A percentile compares a stretch with the other conserved stretches of the same genome.
Evolutionary conservation across 176 grass and related monocot genomes (phyloP).

Genomic region (Raddia distichophylla): DNA sequence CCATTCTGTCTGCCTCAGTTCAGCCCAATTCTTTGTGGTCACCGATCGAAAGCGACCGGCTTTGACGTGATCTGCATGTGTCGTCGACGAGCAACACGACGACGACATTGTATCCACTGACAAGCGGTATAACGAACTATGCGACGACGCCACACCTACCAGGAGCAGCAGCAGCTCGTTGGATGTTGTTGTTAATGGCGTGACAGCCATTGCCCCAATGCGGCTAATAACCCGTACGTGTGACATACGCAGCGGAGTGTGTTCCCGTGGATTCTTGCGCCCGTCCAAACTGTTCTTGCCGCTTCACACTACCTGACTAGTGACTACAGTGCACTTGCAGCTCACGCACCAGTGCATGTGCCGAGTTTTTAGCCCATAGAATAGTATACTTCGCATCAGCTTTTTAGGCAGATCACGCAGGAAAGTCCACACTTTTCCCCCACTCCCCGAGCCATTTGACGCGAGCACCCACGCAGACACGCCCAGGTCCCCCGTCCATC

Average conservation of each 20-base stretch:
- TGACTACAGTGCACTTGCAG: too few relatives aligned
- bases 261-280: background rate
- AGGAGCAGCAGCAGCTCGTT: background rate
- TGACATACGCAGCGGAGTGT: background rate
- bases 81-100: background rate
- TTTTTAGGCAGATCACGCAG: slow-evolving; percentile 9
- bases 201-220: background rate
- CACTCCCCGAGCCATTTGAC: background rate
- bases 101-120: slow-evolving; percentile 5
- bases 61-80: slow-evolving; percentile 31
- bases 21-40: background rate
- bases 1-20: background rate
- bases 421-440: slow-evolving; percentile 13
- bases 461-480: slow-evolving; percentile 17
- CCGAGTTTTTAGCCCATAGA: slow-evolving; percentile 10
- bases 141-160: background rate
- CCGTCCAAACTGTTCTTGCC: background rate
- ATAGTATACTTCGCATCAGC: slow-evolving; percentile 27
- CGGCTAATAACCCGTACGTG: background rate
- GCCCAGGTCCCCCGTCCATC: slow-evolving; percentile 39
- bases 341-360: background rate
- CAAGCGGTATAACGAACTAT: background rate
- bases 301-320: background rate
- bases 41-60: background rate
- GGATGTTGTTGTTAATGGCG: background rate